These are phyloP conservation scores for Mortierella sp. DNA, from an alignment of 371 early-diverging fungal genomes.

Conservation along the genomic window DNA sequence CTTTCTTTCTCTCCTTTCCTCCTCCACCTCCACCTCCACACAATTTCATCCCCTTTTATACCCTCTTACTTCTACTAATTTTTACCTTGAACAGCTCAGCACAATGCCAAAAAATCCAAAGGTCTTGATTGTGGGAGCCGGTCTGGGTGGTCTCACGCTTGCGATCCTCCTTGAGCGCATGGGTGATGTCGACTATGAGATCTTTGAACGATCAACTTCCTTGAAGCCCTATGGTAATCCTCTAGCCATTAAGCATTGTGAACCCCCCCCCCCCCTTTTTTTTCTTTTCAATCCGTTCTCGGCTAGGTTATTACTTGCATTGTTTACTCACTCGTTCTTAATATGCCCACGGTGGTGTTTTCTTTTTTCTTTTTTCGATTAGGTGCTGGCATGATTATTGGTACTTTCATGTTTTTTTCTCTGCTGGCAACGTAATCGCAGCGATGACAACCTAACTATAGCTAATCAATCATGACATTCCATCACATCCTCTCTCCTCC, in stretches of 20 bases:
- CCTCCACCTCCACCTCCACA: not conserved
- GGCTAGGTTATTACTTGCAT: not conserved
- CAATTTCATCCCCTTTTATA: not conserved
- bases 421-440: not conserved
- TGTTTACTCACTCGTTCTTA: not conserved
- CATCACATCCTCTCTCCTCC: not conserved
- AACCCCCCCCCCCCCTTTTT: not conserved
- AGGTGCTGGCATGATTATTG: conserved; percentile 11
- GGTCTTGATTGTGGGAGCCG: conserved; percentile 16
- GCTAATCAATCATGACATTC: not conserved
- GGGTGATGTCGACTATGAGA: conserved; percentile 24
- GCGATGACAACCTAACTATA: not conserved
- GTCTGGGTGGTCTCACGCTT: conserved; percentile 17
- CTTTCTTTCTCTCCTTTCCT: not conserved
- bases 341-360: not conserved
- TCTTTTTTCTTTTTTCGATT: not conserved
- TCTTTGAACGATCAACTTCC: conserved; percentile 24
- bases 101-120: not conserved
- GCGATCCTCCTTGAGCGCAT: conserved; percentile 15
- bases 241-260: not conserved
- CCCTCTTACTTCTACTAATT: not conserved
- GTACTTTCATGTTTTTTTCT: not conserved
- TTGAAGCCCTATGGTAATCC: conserved; percentile 34
- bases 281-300: not conserved
- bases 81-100: not conserved